Percentiles rank a stretch among this genome's conserved stretches.
These are phyloP conservation scores for Calocera viscosa DNA, from an alignment of 768 basidiomycete species.

Conservation along the genomic window DNA sequence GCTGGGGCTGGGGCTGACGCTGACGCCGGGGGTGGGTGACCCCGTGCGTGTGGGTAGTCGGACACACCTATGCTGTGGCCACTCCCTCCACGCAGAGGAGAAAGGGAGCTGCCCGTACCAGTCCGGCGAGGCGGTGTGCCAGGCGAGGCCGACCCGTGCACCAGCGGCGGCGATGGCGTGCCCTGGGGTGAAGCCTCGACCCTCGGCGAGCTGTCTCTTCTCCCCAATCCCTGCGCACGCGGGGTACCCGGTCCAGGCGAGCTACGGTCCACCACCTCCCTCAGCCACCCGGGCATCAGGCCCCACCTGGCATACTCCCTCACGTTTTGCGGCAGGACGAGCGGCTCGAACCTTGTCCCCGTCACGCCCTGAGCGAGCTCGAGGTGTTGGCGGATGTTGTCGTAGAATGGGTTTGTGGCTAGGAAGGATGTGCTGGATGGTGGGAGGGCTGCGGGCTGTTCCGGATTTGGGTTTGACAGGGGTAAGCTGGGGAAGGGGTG, in stretches of 20 bases:
- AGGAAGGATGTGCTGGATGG: slow-evolving; percentile 23
- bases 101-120: too few relatives aligned
- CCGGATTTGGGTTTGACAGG: not conserved
- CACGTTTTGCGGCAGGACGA: slow-evolving; percentile 39
- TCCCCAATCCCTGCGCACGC: too few relatives aligned
- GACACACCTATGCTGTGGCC: too few relatives aligned
- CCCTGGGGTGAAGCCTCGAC: too few relatives aligned
- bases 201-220: too few relatives aligned
- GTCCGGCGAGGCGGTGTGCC: too few relatives aligned
- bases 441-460: slow-evolving; percentile 18
- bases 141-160: too few relatives aligned
- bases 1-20: slow-evolving; percentile 64
- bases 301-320: not conserved
- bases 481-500: slow-evolving; percentile 22
- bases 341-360: slow-evolving; percentile 50
- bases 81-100: too few relatives aligned
- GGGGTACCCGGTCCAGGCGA: too few relatives aligned
- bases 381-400: slow-evolving; percentile 77
- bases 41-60: too few relatives aligned
- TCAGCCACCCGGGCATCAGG: not conserved
- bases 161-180: too few relatives aligned
- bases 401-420: slow-evolving; percentile 83
- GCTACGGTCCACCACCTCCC: not conserved
- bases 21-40: slow-evolving; percentile 33
- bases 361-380: slow-evolving; percentile 59